phyloP scores from a whole-genome alignment of 192 early-diverging fungal species.

The Allomyces javanicus region DNA sequence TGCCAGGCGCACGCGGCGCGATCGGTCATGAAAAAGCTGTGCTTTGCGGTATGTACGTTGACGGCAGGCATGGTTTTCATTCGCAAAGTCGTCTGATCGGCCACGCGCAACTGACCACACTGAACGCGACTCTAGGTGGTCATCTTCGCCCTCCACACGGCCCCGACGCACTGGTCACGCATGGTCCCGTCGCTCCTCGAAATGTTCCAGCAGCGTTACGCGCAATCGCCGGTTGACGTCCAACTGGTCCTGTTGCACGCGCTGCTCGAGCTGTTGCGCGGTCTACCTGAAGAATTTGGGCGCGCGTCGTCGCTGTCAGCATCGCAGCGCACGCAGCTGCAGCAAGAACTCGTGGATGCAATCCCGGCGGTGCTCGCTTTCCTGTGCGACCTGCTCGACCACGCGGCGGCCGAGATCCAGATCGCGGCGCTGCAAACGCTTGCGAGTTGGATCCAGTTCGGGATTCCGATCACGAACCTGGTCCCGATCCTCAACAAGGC shows the following conservation, averaged over 20 bases:
- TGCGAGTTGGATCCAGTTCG: neutral
- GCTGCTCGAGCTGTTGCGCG: neutral
- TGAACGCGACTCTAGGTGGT: neutral
- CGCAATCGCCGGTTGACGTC: neutral
- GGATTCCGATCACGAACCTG: neutral
- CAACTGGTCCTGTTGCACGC: neutral
- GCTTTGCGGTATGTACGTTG: neutral
- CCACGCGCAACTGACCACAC: neutral
- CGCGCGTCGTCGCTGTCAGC: neutral
- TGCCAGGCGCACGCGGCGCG: neutral
- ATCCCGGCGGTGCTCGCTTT: neutral
- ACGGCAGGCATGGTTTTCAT: neutral
- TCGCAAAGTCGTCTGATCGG: neutral
- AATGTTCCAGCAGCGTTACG: neutral
- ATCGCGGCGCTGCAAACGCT: neutral
- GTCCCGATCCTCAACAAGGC: neutral
- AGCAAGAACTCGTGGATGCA: neutral
- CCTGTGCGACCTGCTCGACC: neutral
- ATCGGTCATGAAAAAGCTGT: neutral
- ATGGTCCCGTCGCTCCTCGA: neutral
- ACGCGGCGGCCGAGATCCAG: neutral
- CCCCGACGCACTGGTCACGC: neutral
- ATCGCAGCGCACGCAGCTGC: neutral
- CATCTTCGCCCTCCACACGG: neutral
- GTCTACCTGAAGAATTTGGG: neutral